Conservation (phyloP, 192 early-diverging fungal species). For the Geosiphon pyriformis region DNA sequence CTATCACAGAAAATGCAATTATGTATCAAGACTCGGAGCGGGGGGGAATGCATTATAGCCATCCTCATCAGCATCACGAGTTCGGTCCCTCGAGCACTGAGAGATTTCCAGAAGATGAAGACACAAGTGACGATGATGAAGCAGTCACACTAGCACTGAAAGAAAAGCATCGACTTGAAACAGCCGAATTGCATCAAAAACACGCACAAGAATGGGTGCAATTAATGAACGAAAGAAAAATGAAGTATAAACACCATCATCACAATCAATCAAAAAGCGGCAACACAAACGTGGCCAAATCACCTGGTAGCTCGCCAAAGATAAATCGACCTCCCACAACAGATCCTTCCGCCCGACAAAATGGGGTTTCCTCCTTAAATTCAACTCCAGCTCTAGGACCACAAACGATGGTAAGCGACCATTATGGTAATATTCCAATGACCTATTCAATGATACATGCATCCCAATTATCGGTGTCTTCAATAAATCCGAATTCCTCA, state of each 20-base stretch:
- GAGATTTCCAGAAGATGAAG: neutral
- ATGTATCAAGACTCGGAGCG: too few species aligned
- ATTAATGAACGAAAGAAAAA: neutral
- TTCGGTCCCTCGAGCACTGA: neutral
- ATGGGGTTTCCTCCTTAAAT: neutral
- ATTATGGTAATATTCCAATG: neutral
- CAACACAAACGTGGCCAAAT: neutral
- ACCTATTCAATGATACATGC: neutral
- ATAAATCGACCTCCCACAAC: neutral
- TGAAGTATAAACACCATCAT: neutral
- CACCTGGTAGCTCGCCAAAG: neutral
- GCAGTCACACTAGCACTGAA: neutral
- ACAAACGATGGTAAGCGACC: neutral
- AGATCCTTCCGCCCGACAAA: neutral
- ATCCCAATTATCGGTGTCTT: neutral
- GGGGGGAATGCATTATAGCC: too few species aligned
- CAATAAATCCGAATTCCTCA: neutral
- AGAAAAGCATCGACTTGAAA: neutral
- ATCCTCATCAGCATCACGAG: too few species aligned
- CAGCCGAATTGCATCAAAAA: neutral
- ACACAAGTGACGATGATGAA: slow-evolving; percentile 6
- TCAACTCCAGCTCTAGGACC: neutral
- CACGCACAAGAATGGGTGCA: neutral
- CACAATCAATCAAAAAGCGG: neutral
- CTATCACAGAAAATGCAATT: neutral